Base-by-base conservation (phyloP, 208 protist species). In the Leptomonas pyrrhocoris region DNA sequence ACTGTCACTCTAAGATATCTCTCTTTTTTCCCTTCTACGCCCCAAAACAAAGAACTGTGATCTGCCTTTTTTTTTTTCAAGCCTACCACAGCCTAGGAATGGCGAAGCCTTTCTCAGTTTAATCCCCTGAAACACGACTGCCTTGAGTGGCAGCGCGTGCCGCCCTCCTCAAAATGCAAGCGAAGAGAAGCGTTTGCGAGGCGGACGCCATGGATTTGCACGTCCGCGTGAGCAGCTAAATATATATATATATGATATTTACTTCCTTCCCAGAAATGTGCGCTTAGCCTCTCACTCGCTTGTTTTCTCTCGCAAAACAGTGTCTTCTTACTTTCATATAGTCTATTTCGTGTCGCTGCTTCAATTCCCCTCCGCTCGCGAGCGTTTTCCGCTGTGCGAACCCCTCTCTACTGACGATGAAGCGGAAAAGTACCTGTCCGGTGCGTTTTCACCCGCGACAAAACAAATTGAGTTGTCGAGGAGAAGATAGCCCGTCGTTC, bases 201-300 rank as follows among this genome's bases (percentile, higher is more conserved):
- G 45, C n/a, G 12, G 5, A 42, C 38, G 9, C 13, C 38, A 42
- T 13, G 13, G 13, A 42, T 6, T 13, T 42, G 38, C 38, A 42
- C 38, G 38, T 42, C 9, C 25, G 25, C 49, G 49, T 54, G 18
- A 54, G 18, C 38, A 42, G 38, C 18, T 54, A 28, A 21, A 54
- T 28, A 54, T 54, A 54, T 18, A 28, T 54, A 54, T 54, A 54
- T 54, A 5, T 54, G n/a, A n/a, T n/a, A n/a, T n/a, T n/a, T n/a
- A n/a, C n/a, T n/a, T n/a, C n/a, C n/a, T n/a, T n/a, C n/a, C n/a
- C n/a, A n/a, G n/a, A n/a, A n/a, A n/a, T n/a, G n/a, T n/a, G n/a
- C n/a, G n/a, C n/a, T n/a, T n/a, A n/a, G n/a, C n/a, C n/a, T n/a
- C n/a, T n/a, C n/a, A n/a, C n/a, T n/a, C 49, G 16, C 25, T 54